phyloP scores from a whole-genome alignment of 352 stramenopile species.

The Phytophthora pluvialis region DNA sequence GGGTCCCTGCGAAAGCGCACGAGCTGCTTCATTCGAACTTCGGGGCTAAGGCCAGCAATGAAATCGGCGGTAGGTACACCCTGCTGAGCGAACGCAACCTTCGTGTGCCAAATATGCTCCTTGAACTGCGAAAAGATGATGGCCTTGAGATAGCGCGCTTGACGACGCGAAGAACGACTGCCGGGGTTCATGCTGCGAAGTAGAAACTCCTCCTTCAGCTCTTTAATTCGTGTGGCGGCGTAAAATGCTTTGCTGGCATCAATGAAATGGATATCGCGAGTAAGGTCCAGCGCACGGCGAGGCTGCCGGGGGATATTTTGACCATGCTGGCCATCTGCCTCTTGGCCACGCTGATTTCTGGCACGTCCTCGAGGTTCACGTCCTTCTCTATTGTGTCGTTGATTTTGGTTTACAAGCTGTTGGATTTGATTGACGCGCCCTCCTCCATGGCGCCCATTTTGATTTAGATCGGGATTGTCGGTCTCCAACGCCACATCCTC shows the following conservation, averaged over 20 bases:
- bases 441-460: slow-evolving; percentile 29
- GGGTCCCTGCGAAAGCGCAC: slow-evolving; percentile 63
- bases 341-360: slow-evolving; percentile 27
- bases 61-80: slow-evolving; percentile 69
- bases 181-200: slow-evolving; percentile 16
- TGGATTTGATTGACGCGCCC: slow-evolving; percentile 36
- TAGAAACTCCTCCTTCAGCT: slow-evolving; percentile 66
- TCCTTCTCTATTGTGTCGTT: slow-evolving; percentile 24
- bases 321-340: slow-evolving; percentile 25
- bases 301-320: slow-evolving; percentile 30
- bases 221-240: slow-evolving; percentile 63
- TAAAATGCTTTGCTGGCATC: slow-evolving; percentile 82
- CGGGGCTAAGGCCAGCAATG: slow-evolving; percentile 52
- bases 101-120: slow-evolving; percentile 79
- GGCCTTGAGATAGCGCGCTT: slow-evolving; percentile 57
- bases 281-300: slow-evolving; percentile 41
- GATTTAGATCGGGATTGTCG: slow-evolving; percentile 23
- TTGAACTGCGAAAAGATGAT: slow-evolving; percentile 89
- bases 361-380: slow-evolving; percentile 11
- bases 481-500: slow-evolving; percentile 29
- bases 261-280: slow-evolving; percentile 52
- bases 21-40: slow-evolving; percentile 61
- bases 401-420: slow-evolving; percentile 33
- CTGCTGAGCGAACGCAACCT: slow-evolving; percentile 77
- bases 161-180: slow-evolving; percentile 16